Conservation (phyloP, 345 rosid genomes). For the Mangifera indica region DNA sequence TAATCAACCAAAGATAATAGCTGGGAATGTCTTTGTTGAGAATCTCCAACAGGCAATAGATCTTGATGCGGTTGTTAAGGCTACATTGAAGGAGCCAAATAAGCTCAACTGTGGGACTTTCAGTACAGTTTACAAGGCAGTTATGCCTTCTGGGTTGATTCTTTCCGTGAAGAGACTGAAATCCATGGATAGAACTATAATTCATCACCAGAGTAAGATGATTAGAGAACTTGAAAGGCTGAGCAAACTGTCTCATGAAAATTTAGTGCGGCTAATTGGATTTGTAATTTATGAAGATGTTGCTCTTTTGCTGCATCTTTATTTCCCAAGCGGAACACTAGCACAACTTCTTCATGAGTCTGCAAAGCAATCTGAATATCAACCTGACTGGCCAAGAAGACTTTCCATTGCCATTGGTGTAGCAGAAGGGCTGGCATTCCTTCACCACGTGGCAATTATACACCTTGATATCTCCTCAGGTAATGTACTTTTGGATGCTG, state of each 20-base stretch:
- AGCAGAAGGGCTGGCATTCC: slow-evolving; percentile 89
- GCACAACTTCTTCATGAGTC: slow-evolving; percentile 79
- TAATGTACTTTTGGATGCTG: slow-evolving; percentile 75
- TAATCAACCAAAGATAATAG: slow-evolving; percentile 62
- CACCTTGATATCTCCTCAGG: slow-evolving; percentile 90
- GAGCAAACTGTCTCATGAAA: slow-evolving; percentile 91
- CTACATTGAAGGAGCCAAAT: slow-evolving; percentile 79
- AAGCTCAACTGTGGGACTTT: slow-evolving; percentile 81
- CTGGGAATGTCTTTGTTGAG: slow-evolving; percentile 77
- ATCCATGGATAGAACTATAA: slow-evolving; percentile 81
- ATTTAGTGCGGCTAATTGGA: slow-evolving; percentile 78
- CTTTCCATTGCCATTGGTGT: slow-evolving; percentile 80
- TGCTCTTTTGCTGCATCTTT: slow-evolving; percentile 84
- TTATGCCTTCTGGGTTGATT: slow-evolving; percentile 92
- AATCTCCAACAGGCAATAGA: slow-evolving; percentile 89
- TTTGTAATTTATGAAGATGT: slow-evolving; percentile 88
- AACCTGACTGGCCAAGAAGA: slow-evolving; percentile 90
- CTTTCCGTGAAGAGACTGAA: slow-evolving; percentile 76
- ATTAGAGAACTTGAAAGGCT: slow-evolving; percentile 93
- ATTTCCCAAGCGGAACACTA: slow-evolving; percentile 77
- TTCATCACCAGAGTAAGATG: slow-evolving; percentile 91
- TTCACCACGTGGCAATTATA: slow-evolving; percentile 84
- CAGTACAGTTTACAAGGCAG: slow-evolving; percentile 83
- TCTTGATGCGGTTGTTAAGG: slow-evolving; percentile 80
- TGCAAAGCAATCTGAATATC: slow-evolving; percentile 57